Conservation (phyloP, 352 stramenopile genomes). For the Thraustotheca clavata region DNA sequence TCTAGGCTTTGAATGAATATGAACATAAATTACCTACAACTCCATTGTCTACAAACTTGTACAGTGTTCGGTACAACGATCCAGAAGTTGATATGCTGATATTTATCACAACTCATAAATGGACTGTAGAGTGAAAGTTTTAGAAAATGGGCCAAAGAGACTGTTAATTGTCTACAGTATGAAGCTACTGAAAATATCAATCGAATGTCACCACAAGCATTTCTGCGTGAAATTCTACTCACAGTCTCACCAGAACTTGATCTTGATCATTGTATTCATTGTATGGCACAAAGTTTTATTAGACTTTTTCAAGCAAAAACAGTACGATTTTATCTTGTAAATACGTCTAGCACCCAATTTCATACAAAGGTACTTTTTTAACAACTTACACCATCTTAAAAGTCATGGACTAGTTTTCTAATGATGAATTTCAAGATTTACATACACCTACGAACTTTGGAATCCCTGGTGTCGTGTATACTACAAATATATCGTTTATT, state of each 20-base stretch:
- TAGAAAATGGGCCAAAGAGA: constrained; percentile 6
- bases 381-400: not conserved
- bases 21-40: not conserved
- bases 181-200: not conserved
- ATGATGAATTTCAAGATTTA: not conserved
- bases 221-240: constrained; percentile 18
- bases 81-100: not conserved
- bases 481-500: not conserved
- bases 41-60: not conserved
- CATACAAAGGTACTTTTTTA: constrained; percentile 1
- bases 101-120: not conserved
- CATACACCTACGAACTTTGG: constrained; percentile 8
- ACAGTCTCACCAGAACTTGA: constrained; percentile 15
- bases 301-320: not conserved
- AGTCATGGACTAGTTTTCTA: constrained; percentile 2
- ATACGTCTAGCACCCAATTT: not conserved
- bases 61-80: constrained; percentile 14
- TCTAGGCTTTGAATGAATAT: constrained; percentile 7
- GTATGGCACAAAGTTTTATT: constrained; percentile 17
- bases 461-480: constrained; percentile 2
- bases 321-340: constrained; percentile 9
- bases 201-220: constrained; percentile 8
- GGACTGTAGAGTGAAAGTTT: constrained; percentile 15
- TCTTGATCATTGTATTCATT: constrained; percentile 19
- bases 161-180: constrained; percentile 2